phyloP scores from a whole-genome alignment of 164 flowering plant genomes.

The Macadamia tetraphylla region DNA sequence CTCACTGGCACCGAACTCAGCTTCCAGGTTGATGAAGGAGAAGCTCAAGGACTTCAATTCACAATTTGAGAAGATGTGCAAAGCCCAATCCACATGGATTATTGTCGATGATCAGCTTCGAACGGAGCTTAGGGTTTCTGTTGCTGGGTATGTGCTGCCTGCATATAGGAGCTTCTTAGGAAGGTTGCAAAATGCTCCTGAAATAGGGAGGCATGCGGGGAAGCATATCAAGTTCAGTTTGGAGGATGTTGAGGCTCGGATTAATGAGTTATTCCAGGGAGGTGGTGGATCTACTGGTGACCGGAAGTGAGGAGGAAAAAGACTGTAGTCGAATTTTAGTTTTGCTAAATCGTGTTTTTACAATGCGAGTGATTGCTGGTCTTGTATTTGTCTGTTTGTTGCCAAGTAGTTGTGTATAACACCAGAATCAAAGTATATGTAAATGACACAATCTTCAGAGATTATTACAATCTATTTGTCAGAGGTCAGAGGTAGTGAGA shows the following conservation, averaged over 20 bases:
- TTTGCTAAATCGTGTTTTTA: neutral
- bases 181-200: slow-evolving; percentile 44
- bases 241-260: slow-evolving; percentile 61
- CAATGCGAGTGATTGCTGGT: too few relatives aligned
- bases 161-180: slow-evolving; percentile 63
- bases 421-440: too few relatives aligned
- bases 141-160: slow-evolving; percentile 38
- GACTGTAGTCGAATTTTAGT: neutral
- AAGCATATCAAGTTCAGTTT: slow-evolving; percentile 44
- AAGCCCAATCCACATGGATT: slow-evolving; percentile 60
- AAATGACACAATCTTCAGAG: too few relatives aligned
- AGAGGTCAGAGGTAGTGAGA: too few relatives aligned
- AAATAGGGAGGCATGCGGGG: slow-evolving; percentile 46
- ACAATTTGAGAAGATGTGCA: slow-evolving; percentile 57
- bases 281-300: slow-evolving; percentile 23
- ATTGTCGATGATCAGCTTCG: slow-evolving; percentile 68
- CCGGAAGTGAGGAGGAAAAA: slow-evolving; percentile 29
- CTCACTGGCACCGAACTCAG: slow-evolving; percentile 20
- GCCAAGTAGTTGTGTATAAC: too few relatives aligned
- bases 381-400: too few relatives aligned
- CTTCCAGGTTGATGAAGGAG: slow-evolving; percentile 41
- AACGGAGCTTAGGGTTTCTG: slow-evolving; percentile 50
- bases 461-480: too few relatives aligned
- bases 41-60: slow-evolving; percentile 60
- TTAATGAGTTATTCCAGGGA: slow-evolving; percentile 55